These are phyloP conservation scores for Vigna hirtella DNA, from an alignment of 306 rosid genomes.

Conservation along the genomic window DNA sequence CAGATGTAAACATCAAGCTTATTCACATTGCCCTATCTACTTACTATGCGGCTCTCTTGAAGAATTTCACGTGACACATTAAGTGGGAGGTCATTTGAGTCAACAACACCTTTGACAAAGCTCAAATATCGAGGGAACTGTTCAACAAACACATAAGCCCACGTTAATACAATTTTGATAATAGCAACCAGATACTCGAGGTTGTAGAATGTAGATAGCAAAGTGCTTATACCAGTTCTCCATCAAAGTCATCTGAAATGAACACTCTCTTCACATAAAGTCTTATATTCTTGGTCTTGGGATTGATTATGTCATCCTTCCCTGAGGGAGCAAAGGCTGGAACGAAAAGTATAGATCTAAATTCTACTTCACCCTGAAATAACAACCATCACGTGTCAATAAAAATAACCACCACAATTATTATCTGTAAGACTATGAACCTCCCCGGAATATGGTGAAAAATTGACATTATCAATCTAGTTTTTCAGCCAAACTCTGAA, in stretches of 20 bases:
- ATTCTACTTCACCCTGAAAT: conserved; percentile 95
- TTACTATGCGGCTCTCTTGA: conserved; percentile 96
- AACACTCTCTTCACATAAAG: conserved; percentile 94
- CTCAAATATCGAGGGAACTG: conserved; percentile 97
- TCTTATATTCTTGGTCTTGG: conserved; percentile 97
- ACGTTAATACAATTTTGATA: conserved; percentile 21
- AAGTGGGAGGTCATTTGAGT: conserved; percentile 96
- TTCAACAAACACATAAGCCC: conserved; percentile 41
- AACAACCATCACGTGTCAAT: conserved; percentile 35
- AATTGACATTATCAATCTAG: not conserved
- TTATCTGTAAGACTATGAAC: conserved; percentile 11
- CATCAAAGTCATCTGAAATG: conserved; percentile 97
- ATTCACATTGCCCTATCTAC: conserved; percentile 34
- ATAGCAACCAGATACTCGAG: conserved; percentile 23
- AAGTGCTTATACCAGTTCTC: conserved; percentile 80
- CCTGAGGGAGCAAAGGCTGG: conserved; percentile 82
- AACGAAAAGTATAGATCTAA: conserved; percentile 91
- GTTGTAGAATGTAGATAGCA: not conserved
- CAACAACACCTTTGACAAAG: conserved; percentile 96
- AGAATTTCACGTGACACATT: conserved; percentile 98
- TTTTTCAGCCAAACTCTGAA: conserved; percentile 10
- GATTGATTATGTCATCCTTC: conserved; percentile 81
- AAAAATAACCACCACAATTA: conserved; percentile 17
- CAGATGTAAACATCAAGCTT: conserved; percentile 7
- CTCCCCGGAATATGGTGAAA: not conserved